phyloP scores from a whole-genome alignment of 148 eudicot species.

The Salicornia ramosissima region DNA sequence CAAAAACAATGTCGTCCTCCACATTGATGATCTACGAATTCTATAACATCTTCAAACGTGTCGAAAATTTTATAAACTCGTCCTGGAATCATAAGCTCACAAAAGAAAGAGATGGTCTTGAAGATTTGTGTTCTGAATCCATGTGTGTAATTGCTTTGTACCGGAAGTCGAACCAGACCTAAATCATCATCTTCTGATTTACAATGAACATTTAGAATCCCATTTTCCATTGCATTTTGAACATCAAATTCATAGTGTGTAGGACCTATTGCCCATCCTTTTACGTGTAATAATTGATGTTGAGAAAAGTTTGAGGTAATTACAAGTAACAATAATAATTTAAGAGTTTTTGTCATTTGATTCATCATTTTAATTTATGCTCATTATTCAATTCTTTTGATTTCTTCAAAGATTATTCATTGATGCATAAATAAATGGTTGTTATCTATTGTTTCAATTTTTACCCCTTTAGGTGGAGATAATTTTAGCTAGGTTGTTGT shows the following conservation, averaged over 20 bases:
- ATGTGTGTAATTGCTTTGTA: constrained; percentile 30
- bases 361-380: too few relatives aligned
- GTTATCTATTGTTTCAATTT: too few relatives aligned
- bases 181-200: constrained; percentile 25
- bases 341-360: neutral
- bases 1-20: constrained; percentile 35
- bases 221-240: constrained; percentile 21
- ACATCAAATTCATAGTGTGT: constrained; percentile 23
- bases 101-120: constrained; percentile 13
- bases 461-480: too few relatives aligned
- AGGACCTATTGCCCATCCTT: constrained; percentile 31
- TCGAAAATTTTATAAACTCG: constrained; percentile 2
- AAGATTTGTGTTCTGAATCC: constrained; percentile 20
- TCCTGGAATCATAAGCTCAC: constrained; percentile 19
- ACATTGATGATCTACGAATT: constrained; percentile 28
- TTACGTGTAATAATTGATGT: neutral
- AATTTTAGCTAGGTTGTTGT: too few relatives aligned
- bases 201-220: constrained; percentile 27
- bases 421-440: too few relatives aligned
- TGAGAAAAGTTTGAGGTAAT: neutral
- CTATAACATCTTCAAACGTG: constrained; percentile 26
- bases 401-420: too few relatives aligned
- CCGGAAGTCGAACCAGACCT: constrained; percentile 29
- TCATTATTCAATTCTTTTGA: too few relatives aligned
- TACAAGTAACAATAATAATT: neutral